A percentile compares a stretch with the other conserved stretches of the same genome.
Conservation (phyloP, 1,284 basidiomycete genomes). For the Sphaerobolus stellatus region DNA sequence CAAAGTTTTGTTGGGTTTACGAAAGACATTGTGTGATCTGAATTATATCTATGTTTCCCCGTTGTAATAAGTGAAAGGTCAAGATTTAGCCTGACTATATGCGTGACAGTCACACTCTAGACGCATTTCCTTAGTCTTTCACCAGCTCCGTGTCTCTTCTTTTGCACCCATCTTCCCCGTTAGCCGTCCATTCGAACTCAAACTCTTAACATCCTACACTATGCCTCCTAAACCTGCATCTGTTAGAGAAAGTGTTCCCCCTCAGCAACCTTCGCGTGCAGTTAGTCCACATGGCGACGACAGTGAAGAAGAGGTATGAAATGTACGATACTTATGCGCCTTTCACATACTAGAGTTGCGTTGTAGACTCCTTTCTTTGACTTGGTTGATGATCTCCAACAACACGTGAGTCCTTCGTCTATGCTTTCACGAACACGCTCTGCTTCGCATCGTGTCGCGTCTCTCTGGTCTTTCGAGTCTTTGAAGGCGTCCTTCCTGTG, state of each 20-base stretch:
- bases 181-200: too few relatives aligned
- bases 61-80: too few relatives aligned
- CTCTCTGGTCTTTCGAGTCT: too few relatives aligned
- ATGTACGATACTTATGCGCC: neutral
- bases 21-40: too few relatives aligned
- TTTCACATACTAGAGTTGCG: neutral
- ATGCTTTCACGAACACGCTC: too few relatives aligned
- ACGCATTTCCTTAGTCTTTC: neutral
- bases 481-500: too few relatives aligned
- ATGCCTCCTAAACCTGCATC: conserved; percentile 6
- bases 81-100: neutral
- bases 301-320: conserved; percentile 10
- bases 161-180: neutral
- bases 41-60: too few relatives aligned
- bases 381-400: conserved; percentile 84
- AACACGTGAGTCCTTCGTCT: conserved; percentile 58
- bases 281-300: conserved; percentile 4
- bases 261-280: conserved; percentile 10
- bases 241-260: conserved; percentile 10
- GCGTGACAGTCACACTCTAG: neutral
- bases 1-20: too few relatives aligned
- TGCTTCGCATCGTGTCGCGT: too few relatives aligned
- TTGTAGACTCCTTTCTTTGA: conserved; percentile 65
- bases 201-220: neutral
- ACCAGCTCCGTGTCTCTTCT: too few relatives aligned